Conservation (phyloP, 2,329 filamentous ascomycete genomes). For the Clathrospora elynae region DNA sequence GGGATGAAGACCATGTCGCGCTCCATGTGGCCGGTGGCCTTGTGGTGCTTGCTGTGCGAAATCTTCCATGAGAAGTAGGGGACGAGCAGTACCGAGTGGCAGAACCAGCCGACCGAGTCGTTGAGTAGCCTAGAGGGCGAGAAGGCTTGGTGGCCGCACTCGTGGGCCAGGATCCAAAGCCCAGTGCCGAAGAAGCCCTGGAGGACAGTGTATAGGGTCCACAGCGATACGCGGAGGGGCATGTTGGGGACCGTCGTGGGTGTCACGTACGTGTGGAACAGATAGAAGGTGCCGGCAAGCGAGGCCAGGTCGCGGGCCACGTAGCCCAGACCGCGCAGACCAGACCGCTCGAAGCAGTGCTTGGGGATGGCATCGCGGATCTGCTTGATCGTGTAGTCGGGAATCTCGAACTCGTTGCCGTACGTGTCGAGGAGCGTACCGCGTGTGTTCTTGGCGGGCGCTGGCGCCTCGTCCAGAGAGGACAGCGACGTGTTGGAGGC, state of each 20-base stretch:
- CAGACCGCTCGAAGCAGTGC: conserved; percentile 94
- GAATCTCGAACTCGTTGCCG: conserved; percentile 91
- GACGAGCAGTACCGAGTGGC: conserved; percentile 86
- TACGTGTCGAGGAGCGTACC: conserved; percentile 85
- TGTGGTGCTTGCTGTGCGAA: conserved; percentile 99
- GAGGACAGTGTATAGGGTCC: conserved; percentile 73
- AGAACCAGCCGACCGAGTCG: conserved; percentile 88
- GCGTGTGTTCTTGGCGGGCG: conserved; percentile 49
- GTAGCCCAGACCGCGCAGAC: conserved; percentile 74
- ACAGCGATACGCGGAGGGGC: conserved; percentile 67
- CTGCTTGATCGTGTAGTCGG: conserved; percentile 96
- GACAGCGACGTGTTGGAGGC: conserved; percentile 89
- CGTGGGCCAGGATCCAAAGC: conserved; percentile 94
- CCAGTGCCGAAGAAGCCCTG: conserved; percentile 95
- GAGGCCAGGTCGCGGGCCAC: conserved; percentile 79
- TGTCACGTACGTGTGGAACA: conserved; percentile 89
- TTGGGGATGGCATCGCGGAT: conserved; percentile 96
- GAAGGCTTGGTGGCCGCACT: conserved; percentile 97
- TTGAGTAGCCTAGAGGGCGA: conserved; percentile 90
- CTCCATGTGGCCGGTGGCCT: conserved; percentile 95
- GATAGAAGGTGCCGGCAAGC: conserved; percentile 77
- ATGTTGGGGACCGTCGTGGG: conserved; percentile 78
- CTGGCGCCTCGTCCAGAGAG: conserved; percentile 71
- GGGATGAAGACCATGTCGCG: conserved; percentile 99
- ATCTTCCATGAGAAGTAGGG: conserved; percentile 99